Conservation (phyloP, 169 alveolate species). For the Plasmodium gaboni region DNA sequence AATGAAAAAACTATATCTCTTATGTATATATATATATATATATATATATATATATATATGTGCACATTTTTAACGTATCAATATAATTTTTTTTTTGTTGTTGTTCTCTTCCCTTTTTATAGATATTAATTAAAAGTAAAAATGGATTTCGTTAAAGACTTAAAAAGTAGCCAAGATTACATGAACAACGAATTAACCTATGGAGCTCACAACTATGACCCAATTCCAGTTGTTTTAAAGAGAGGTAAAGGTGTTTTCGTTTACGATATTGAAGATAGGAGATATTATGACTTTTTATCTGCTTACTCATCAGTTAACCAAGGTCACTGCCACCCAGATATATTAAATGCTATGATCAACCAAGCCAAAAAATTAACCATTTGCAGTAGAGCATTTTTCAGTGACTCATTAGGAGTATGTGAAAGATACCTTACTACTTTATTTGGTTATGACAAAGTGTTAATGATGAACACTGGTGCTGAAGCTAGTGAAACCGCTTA, state of each 20-base stretch:
- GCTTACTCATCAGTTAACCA: constrained; percentile 89
- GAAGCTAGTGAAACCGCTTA: constrained; percentile 95
- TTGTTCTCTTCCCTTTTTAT: no score
- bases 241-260: constrained; percentile 87
- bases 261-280: constrained; percentile 87
- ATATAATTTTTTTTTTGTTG: no score
- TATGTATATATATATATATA: no score
- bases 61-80: no score
- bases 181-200: constrained; percentile 81
- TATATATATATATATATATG: no score
- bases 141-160: constrained; percentile 58
- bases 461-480: constrained; percentile 95
- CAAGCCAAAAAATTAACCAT: constrained; percentile 90
- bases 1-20: no score
- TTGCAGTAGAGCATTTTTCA: constrained; percentile 92
- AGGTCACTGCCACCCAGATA: constrained; percentile 96
- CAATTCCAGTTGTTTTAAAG: constrained; percentile 92
- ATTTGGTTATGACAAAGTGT: constrained; percentile 91
- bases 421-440: constrained; percentile 86
- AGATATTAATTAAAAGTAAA: neutral
- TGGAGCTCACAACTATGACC: constrained; percentile 93
- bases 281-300: constrained; percentile 92
- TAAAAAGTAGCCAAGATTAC: constrained; percentile 66
- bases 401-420: constrained; percentile 88
- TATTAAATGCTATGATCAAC: constrained; percentile 87